Conservation (phyloP, 192 early-diverging fungal species). For the Endogone sp. region DNA sequence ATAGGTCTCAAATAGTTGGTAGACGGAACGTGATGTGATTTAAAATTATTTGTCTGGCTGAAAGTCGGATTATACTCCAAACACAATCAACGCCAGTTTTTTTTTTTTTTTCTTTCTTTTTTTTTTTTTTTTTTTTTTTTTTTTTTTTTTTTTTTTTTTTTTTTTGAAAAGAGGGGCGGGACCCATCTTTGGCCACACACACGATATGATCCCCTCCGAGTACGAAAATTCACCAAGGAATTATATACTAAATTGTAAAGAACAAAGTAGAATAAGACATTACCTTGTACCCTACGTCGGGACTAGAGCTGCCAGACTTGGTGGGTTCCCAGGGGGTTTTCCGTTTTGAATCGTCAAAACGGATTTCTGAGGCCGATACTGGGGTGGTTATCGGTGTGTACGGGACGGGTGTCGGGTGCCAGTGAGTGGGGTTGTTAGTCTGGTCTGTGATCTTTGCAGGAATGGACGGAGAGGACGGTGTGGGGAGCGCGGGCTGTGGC, state of each 20-base stretch:
- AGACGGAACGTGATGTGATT: slow-evolving; percentile 19
- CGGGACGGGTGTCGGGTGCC: not conserved
- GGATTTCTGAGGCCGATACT: not conserved
- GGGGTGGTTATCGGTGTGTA: no score
- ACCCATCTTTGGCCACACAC: not conserved
- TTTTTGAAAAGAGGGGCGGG: no score
- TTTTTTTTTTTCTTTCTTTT: not conserved
- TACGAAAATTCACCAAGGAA: no score
- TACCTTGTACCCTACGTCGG: not conserved
- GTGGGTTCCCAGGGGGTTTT: not conserved
- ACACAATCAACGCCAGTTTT: slow-evolving; percentile 2
- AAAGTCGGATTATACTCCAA: slow-evolving; percentile 25
- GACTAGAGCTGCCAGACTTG: not conserved
- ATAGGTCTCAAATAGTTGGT: slow-evolving; percentile 8
- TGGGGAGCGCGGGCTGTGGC: not conserved
- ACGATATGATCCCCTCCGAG: no score
- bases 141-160: no score
- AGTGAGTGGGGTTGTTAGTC: not conserved
- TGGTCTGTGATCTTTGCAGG: not conserved
- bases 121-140: not conserved
- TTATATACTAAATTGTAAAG: not conserved
- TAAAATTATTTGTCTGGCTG: slow-evolving; percentile 24
- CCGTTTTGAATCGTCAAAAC: not conserved
- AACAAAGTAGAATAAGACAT: not conserved
- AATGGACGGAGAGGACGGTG: not conserved